Evolutionary conservation across 805 yeast species (phyloP).

Genomic region (Sungouiella blattae): DNA sequence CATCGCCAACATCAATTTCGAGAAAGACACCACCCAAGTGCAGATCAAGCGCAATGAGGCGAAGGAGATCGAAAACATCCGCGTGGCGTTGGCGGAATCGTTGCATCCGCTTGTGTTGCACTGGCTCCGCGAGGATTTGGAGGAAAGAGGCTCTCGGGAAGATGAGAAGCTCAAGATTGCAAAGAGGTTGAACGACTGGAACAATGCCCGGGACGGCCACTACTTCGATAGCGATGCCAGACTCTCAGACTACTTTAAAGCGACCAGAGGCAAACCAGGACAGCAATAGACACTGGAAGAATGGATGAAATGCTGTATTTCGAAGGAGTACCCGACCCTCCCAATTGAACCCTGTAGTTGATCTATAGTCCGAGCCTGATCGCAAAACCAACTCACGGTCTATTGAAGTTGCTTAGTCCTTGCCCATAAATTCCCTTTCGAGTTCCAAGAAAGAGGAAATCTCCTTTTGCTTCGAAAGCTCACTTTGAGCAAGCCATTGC

Average conservation of each 20-base stretch:
- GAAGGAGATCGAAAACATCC: slow-evolving; percentile 26
- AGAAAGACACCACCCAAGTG: slow-evolving; percentile 29
- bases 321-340: no score
- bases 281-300: not conserved
- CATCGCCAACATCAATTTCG: slow-evolving; percentile 26
- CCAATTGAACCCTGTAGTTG: no score
- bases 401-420: no score
- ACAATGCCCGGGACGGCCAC: slow-evolving; percentile 35
- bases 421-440: slow-evolving; percentile 26
- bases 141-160: slow-evolving; percentile 51
- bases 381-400: no score
- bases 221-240: slow-evolving; percentile 42
- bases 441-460: slow-evolving; percentile 27
- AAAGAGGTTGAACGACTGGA: slow-evolving; percentile 55
- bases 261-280: slow-evolving; percentile 37
- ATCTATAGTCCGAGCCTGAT: no score
- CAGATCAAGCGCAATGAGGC: slow-evolving; percentile 10
- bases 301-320: no score
- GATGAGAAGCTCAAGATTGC: slow-evolving; percentile 38
- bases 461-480: slow-evolving; percentile 21
- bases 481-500: slow-evolving; percentile 28
- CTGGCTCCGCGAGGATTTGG: slow-evolving; percentile 59
- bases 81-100: slow-evolving; percentile 45
- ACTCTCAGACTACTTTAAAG: slow-evolving; percentile 47
- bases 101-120: slow-evolving; percentile 70